Percentiles rank a stretch among this genome's conserved stretches.
Evolutionary conservation across 805 yeast species (phyloP).

Genomic region (Debaryomyces tyrocola): DNA sequence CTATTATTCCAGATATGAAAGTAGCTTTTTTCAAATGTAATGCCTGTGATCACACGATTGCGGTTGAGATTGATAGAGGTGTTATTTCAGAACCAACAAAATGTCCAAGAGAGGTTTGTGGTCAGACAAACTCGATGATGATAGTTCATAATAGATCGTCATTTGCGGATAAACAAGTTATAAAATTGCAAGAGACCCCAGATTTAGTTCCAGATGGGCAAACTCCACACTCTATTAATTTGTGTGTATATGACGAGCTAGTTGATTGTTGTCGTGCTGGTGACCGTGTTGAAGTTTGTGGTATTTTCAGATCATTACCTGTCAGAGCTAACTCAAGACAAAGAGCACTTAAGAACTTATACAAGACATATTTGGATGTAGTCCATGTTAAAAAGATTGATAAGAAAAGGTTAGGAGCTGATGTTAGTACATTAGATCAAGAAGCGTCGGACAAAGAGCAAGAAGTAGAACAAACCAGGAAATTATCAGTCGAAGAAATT

Average conservation of each 20-base stretch:
- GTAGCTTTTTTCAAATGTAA: constrained; percentile 94
- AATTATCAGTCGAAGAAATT: constrained; percentile 68
- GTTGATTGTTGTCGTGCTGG: constrained; percentile 96
- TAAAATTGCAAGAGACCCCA: constrained; percentile 92
- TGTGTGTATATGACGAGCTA: constrained; percentile 93
- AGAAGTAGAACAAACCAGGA: constrained; percentile 77
- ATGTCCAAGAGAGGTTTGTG: constrained; percentile 89
- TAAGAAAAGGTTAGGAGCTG: constrained; percentile 76
- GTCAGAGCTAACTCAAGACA: constrained; percentile 85
- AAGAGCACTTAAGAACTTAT: constrained; percentile 77
- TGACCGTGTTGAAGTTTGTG: constrained; percentile 93
- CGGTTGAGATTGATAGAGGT: constrained; percentile 93
- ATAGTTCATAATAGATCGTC: constrained; percentile 88
- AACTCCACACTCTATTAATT: constrained; percentile 93
- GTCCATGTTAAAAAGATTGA: constrained; percentile 90
- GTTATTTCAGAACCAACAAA: constrained; percentile 88
- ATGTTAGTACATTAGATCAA: constrained; percentile 58
- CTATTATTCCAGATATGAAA: constrained; percentile 97
- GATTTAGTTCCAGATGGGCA: constrained; percentile 97
- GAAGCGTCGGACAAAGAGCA: constrained; percentile 60
- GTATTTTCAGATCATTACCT: constrained; percentile 90
- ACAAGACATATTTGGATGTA: constrained; percentile 91
- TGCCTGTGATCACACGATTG: constrained; percentile 90
- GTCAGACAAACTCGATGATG: constrained; percentile 82
- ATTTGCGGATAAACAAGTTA: constrained; percentile 93